Percentiles rank a stretch among this genome's conserved stretches.
These are phyloP conservation scores for Erysimum cheiranthoides DNA, from an alignment of 345 rosid genomes.

Conservation along the genomic window DNA sequence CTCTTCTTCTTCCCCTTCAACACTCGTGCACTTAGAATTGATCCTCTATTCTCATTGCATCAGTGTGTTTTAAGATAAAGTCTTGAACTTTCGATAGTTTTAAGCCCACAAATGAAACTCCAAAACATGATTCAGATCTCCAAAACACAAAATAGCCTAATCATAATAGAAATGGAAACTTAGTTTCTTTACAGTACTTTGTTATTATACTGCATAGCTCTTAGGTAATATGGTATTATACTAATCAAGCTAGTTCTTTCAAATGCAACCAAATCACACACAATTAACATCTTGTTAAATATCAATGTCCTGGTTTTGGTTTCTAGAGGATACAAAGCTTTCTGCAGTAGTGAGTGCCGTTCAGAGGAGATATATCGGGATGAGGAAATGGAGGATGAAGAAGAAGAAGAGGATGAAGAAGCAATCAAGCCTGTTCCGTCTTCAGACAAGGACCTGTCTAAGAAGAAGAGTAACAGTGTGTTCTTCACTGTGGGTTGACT, in stretches of 20 bases:
- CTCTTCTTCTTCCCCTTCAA: slow-evolving; percentile 22
- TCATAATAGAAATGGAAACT: background rate
- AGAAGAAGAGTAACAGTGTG: slow-evolving; percentile 41
- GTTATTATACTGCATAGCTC: slow-evolving; percentile 5
- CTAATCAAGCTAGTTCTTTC: too few species aligned
- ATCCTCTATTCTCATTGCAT: background rate
- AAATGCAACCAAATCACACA: background rate
- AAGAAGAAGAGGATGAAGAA: slow-evolving; percentile 18
- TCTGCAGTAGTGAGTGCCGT: slow-evolving; percentile 82
- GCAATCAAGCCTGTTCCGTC: slow-evolving; percentile 17
- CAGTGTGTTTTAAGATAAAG: slow-evolving; percentile 1
- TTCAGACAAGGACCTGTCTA: slow-evolving; percentile 29
- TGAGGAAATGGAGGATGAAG: slow-evolving; percentile 51
- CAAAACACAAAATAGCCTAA: too few species aligned
- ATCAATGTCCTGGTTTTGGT: slow-evolving; percentile 17
- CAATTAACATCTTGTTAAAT: background rate
- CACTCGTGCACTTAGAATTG: background rate
- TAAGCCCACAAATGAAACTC: background rate
- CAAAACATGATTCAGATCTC: too few species aligned
- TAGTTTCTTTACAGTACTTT: slow-evolving; percentile 1
- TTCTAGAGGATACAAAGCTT: slow-evolving; percentile 83
- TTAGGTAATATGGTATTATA: background rate
- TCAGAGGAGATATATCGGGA: slow-evolving; percentile 57
- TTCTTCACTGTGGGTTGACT: slow-evolving; percentile 32
- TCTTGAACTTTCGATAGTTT: background rate